Conservation (phyloP, 2,329 filamentous ascomycete genomes). For the Aureobasidium pullulans region DNA sequence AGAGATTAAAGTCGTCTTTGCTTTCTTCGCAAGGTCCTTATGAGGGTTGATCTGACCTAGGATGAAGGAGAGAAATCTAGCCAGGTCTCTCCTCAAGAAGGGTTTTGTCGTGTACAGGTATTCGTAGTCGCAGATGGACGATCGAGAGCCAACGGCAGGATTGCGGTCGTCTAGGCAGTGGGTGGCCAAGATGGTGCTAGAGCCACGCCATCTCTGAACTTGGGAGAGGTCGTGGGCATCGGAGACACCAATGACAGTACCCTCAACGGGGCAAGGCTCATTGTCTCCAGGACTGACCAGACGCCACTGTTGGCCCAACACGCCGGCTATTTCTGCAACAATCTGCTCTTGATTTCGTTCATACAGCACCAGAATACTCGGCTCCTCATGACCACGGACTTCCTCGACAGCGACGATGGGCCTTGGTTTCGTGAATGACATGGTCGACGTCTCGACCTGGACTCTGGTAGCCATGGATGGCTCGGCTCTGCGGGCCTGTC, state of each 20-base stretch:
- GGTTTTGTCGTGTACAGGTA: constrained; percentile 71
- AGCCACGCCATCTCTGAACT: constrained; percentile 49
- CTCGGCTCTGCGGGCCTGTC: not conserved
- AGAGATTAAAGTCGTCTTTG: constrained; percentile 75
- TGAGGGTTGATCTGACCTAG: constrained; percentile 74
- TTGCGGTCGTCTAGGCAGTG: constrained; percentile 67
- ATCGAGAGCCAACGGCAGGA: constrained; percentile 49
- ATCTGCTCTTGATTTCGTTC: constrained; percentile 66
- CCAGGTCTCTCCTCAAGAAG: constrained; percentile 67
- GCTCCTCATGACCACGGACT: constrained; percentile 27
- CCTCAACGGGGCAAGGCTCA: constrained; percentile 48
- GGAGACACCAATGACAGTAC: constrained; percentile 61
- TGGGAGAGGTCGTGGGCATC: constrained; percentile 51
- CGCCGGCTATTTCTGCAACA: constrained; percentile 67
- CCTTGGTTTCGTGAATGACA: constrained; percentile 10
- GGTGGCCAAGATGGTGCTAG: constrained; percentile 65
- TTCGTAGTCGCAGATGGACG: constrained; percentile 69
- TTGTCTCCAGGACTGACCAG: constrained; percentile 50
- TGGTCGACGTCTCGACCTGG: constrained; percentile 15
- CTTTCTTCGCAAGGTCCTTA: constrained; percentile 67
- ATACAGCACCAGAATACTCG: constrained; percentile 52
- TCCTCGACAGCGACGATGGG: constrained; percentile 23
- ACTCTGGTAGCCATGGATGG: constrained; percentile 16
- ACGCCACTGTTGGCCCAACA: constrained; percentile 65
- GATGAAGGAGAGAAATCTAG: constrained; percentile 71